Base-by-base conservation (phyloP, 176 grass and related monocot genomes). In the Chrysopogon serrulatus region DNA sequence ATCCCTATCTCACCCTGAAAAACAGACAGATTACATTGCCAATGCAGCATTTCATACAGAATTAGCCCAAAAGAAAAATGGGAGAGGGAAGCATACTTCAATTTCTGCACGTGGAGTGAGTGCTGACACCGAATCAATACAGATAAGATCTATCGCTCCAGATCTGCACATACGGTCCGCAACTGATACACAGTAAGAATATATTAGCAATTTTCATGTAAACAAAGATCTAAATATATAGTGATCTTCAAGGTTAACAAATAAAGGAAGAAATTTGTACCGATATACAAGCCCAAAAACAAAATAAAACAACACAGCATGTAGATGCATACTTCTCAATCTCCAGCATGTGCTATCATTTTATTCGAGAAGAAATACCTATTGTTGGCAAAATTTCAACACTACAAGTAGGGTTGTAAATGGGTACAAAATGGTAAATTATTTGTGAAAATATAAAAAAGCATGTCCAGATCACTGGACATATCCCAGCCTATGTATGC, bases 121-220 rank as follows among this genome's bases (percentile, higher is more conserved):
- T 68, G 96, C 96, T 77, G 96, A 98, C 56, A 98, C 96, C 18
- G 93, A 95, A 90, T 98, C 96, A 33, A 98, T 89, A 80, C 96
- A 98, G 33, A 98, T 98, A 72, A 98, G 91, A 92, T 94, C 96
- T 65, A 98, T 80, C 41, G 96, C 96, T 71, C 93, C 91, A 79
- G 93, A 98, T 95, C 96, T 96, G 74, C 96, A 98, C 96, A 98
- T 98, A 70, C 93, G 91, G 74, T 96, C 96, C 3, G 96, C 96
- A 94, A 94, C 96, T 98, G 91, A 54, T 27, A 92, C 67, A 84
- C 63, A 84, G 90, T 37, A 87, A 70, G 5, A 32, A 82, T 10
- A 85, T 80, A 79, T 85, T 72, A 86, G 85, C 65, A 26, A 19
- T 39, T 59, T 26, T 76, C 7, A 33, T 71, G 10, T 56, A 51